Base-by-base conservation (phyloP, 306 rosid species). In the Boehmeria nivea region DNA sequence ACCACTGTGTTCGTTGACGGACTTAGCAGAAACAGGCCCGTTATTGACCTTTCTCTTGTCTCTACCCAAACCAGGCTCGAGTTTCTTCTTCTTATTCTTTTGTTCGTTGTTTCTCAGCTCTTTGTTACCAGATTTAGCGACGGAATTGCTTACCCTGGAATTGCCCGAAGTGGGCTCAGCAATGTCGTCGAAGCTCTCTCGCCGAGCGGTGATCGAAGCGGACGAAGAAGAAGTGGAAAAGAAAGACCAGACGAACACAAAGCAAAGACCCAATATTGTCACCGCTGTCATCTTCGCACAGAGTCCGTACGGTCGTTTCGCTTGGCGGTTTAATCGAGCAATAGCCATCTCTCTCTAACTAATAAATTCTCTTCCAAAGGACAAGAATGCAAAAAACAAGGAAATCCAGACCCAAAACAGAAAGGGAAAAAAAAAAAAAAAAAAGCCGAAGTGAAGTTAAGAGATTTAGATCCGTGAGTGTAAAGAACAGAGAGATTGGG, bases 101-200 rank as follows among this genome's bases (percentile, higher is more conserved):
- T 61, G 60, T 12, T 4, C 17, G n/a, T 40, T 40, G 50, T 63
- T 68, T 44, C 57, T 65, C 40, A 51, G 65, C 33, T 54, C 64
- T 54, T 42, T 71, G 54, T 61, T 52, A 43, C 47, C 24, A 24
- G 47, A 22, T 51, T 49, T 73, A 59, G 57, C 17, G 45, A 67
- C 60, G 31, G 72, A 64, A 72, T 42, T 63, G 13, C 39, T 23
- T 23, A 17, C 57, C 47, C 59, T 68, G 24, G 66, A 18, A 43
- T 51, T 66, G 10, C 70, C 61, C 1, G 90, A 71, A 1, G 77
- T 76, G 7, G 89, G 94, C 57, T 77, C 80, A 0, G 76, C 82
- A 55, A 91, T 82, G 65, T 87, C 87, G 46, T 91, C 99, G 58
- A 91, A 87, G 65, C 94, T 91, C 62, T 87, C 96, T 58, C 95